phyloP scores from a whole-genome alignment of 345 rosid species.

The Arabidopsis arenosa region DNA sequence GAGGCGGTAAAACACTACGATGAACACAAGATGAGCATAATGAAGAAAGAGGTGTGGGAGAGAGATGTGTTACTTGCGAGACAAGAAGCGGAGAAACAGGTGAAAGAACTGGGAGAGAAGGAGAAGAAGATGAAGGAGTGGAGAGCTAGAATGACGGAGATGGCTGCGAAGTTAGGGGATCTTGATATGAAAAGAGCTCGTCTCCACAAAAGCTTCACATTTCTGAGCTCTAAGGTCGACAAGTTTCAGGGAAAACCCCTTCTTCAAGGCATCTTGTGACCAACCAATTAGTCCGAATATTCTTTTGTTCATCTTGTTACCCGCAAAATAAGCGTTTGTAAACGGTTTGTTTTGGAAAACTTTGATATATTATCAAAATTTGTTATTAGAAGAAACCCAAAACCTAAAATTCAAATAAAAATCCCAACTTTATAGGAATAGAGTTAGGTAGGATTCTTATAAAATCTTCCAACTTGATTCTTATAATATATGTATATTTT shows the following conservation, averaged over 20 bases:
- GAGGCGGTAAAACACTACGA: constrained; percentile 51
- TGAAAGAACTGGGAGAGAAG: constrained; percentile 34
- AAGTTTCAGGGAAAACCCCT: constrained; percentile 37
- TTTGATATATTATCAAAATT: background rate
- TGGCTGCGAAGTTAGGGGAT: constrained; percentile 35
- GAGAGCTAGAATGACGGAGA: constrained; percentile 34
- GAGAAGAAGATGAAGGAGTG: constrained; percentile 34
- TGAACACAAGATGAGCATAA: constrained; percentile 16
- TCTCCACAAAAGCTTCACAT: constrained; percentile 39
- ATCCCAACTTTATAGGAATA: constrained; percentile 17
- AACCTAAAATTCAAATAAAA: background rate
- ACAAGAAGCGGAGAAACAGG: constrained; percentile 36
- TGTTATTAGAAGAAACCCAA: background rate
- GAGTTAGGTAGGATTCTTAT: background rate
- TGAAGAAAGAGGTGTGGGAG: constrained; percentile 29
- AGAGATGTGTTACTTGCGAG: constrained; percentile 29
- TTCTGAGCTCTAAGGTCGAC: constrained; percentile 41
- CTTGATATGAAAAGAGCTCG: constrained; percentile 31
- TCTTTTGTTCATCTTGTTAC: constrained; percentile 26
- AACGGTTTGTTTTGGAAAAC: constrained; percentile 11
- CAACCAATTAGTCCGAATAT: constrained; percentile 7
- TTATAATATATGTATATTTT: background rate
- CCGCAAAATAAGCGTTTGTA: constrained; percentile 12
- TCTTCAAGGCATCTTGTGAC: constrained; percentile 38
- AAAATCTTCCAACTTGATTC: background rate